Evolutionary conservation across 1,284 basidiomycete genomes (phyloP), one percentile per base, ranked within the genome.

Genomic region (Albatrellus sp.): DNA sequence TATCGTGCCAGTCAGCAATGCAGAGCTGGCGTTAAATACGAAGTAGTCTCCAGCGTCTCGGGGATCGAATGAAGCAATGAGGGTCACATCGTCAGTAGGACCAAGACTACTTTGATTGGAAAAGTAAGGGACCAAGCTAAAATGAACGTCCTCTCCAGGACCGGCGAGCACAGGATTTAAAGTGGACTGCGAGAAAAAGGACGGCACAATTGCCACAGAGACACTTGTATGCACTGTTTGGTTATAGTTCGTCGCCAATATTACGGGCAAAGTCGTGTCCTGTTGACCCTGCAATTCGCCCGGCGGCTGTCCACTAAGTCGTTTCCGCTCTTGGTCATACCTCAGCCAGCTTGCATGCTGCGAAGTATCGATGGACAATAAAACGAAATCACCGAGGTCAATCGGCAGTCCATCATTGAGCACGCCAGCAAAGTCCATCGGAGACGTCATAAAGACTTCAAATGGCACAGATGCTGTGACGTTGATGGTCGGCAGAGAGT

Each of bases 161-260:
- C 62, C 62, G 31, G 69, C 68, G 36, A 70, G 60, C 44, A 82
- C 61, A n/a, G 72, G 63, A 4, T 78, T 73, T 33, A 89, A 60
- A 11, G 64, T 63, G 14, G 72, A 59, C n/a, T 62, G 52, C 13
- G 70, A 70, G 60, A 92, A 90, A 55, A 74, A 79, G 0, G 86
- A 81, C 5, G 80, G 70, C 16, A 79, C 78, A 19, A 86, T 60
- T 12, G 70, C 70, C 43, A 93, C 52, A 5, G 71, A 65, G 33
- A 90, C 62, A 45, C 70, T 77, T 11, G 79, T 77, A 40, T 70
- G 60, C 45, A 84, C 52, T 0, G 77, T 73, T 56, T 88, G 84
- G 55, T 83, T 81, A 56, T 77, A 76, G 32, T 68, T 65, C 4
- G 80, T 75, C 12, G 59, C 67, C 13, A 92, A 55, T n/a, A 59